These are phyloP conservation scores for Lomentospora prolificans DNA, from an alignment of 2,329 filamentous ascomycete species.

Conservation along the genomic window DNA sequence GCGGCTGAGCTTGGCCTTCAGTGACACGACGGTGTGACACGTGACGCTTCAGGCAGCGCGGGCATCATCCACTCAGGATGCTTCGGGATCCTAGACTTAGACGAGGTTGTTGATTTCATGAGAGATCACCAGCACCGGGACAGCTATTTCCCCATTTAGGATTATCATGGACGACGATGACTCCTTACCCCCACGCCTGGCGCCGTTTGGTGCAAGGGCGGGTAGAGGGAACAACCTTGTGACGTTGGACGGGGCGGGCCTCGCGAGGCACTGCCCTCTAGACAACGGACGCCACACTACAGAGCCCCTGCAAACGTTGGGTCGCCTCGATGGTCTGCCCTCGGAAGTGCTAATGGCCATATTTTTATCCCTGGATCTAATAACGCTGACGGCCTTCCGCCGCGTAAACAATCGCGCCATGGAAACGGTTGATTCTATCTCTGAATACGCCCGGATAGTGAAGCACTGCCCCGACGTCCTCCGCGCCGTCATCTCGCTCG, in stretches of 20 bases:
- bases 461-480: slow-evolving; percentile 21
- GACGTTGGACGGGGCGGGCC: slow-evolving; percentile 14
- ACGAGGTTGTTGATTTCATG: no score
- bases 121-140: no score
- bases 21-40: no score
- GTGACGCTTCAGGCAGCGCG: no score
- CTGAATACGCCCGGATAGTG: slow-evolving; percentile 22
- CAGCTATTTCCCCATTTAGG: no score
- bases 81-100: no score
- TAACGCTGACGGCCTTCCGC: slow-evolving; percentile 22
- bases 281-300: slow-evolving; percentile 15
- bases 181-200: background rate
- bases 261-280: slow-evolving; percentile 14
- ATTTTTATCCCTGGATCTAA: slow-evolving; percentile 21
- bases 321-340: slow-evolving; percentile 19
- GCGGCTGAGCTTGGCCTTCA: no score
- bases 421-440: slow-evolving; percentile 24
- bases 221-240: background rate
- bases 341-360: slow-evolving; percentile 18
- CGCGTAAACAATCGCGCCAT: slow-evolving; percentile 23
- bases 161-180: background rate
- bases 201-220: background rate
- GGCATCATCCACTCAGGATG: no score
- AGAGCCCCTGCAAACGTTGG: slow-evolving; percentile 9
- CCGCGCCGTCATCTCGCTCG: slow-evolving; percentile 23